phyloP scores from a whole-genome alignment of 2,329 filamentous ascomycete genomes.

The Alternaria hordeiaustralica region DNA sequence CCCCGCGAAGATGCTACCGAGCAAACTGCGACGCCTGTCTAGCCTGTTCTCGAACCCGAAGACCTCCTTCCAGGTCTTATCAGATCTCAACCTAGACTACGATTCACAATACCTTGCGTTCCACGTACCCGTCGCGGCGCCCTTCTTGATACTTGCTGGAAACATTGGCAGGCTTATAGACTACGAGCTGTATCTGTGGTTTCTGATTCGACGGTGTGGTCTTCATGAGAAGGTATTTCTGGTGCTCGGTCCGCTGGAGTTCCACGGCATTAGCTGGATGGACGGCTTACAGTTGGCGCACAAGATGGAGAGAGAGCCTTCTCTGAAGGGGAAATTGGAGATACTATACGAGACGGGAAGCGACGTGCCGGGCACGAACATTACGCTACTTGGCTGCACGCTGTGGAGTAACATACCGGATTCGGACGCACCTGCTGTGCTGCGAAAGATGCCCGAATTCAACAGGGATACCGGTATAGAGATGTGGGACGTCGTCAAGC shows the following conservation, averaged over 20 bases:
- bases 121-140: slow-evolving; percentile 37
- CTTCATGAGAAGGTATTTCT: slow-evolving; percentile 40
- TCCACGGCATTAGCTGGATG: slow-evolving; percentile 32
- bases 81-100: slow-evolving; percentile 41
- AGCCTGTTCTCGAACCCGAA: slow-evolving; percentile 32
- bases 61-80: slow-evolving; percentile 40
- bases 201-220: slow-evolving; percentile 37
- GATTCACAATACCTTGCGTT: slow-evolving; percentile 41
- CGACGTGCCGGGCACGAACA: slow-evolving; percentile 48
- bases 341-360: slow-evolving; percentile 55
- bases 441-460: slow-evolving; percentile 61
- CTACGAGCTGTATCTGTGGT: slow-evolving; percentile 41
- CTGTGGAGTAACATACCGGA: slow-evolving; percentile 62
- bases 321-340: slow-evolving; percentile 46
- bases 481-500: slow-evolving; percentile 58
- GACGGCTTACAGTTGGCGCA: slow-evolving; percentile 35
- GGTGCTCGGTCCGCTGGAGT: slow-evolving; percentile 38
- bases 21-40: slow-evolving; percentile 32
- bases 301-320: slow-evolving; percentile 36
- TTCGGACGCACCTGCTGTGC: slow-evolving; percentile 49
- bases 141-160: slow-evolving; percentile 39
- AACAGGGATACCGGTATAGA: slow-evolving; percentile 53
- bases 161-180: slow-evolving; percentile 41
- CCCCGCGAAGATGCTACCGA: background rate
- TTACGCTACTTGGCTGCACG: slow-evolving; percentile 65